Conservation (phyloP, 2,329 filamentous ascomycete species). For the Arthrobotrys iridis region DNA sequence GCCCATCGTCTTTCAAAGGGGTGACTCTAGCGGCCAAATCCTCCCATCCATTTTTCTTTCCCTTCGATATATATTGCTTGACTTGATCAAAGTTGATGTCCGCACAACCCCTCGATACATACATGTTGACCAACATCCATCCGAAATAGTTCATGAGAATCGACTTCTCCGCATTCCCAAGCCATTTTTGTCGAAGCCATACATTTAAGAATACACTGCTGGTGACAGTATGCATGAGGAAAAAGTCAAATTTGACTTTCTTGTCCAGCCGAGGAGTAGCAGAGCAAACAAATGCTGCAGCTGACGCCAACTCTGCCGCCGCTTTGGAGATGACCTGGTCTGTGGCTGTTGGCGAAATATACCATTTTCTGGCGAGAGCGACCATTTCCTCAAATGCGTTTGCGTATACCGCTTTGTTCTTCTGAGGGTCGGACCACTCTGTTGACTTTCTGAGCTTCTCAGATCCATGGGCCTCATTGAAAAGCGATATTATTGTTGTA, state of each 20-base stretch:
- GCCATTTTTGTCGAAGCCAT: constrained; percentile 71
- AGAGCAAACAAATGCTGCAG: constrained; percentile 67
- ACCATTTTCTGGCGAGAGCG: constrained; percentile 68
- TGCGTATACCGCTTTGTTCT: constrained; percentile 74
- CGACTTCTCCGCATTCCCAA: constrained; percentile 70
- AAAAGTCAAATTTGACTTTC: constrained; percentile 82
- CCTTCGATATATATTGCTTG: constrained; percentile 68
- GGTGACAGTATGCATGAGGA: constrained; percentile 80
- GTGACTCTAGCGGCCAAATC: constrained; percentile 64
- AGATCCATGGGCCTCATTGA: constrained; percentile 70
- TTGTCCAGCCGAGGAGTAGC: constrained; percentile 74
- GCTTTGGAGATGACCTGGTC: constrained; percentile 63
- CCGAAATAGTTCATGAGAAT: constrained; percentile 85
- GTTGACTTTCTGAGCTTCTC: constrained; percentile 68
- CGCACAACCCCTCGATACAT: constrained; percentile 74
- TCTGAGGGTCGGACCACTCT: constrained; percentile 68
- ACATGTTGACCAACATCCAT: constrained; percentile 77
- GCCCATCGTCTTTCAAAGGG: constrained; percentile 76
- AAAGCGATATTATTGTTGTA: constrained; percentile 68
- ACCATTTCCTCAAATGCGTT: constrained; percentile 73
- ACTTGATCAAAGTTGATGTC: constrained; percentile 71
- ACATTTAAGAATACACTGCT: constrained; percentile 76
- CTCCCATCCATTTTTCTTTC: constrained; percentile 62
- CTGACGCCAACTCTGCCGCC: constrained; percentile 58
- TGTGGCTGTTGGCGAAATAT: constrained; percentile 27